Conservation (phyloP, 129 eudicot species). For the Gnaphalium uliginosum region DNA sequence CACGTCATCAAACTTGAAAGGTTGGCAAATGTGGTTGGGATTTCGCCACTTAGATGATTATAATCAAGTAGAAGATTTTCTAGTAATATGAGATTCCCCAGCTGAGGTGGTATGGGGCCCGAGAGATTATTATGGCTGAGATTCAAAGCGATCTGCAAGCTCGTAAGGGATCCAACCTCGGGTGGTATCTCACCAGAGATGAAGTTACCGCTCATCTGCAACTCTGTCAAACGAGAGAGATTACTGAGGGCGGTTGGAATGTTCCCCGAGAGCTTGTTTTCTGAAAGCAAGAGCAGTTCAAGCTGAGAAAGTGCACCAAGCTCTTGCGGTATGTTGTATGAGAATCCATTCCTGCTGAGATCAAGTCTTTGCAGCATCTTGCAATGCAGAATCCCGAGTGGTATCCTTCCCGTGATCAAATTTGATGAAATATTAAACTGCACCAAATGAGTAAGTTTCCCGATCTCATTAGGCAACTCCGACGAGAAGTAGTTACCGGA, state of each 20-base stretch:
- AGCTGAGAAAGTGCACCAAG: conserved; percentile 70
- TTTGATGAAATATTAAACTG: conserved; percentile 78
- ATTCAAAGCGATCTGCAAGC: conserved; percentile 83
- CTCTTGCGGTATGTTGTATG: conserved; percentile 57
- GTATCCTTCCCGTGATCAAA: conserved; percentile 63
- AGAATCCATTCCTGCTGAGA: conserved; percentile 71
- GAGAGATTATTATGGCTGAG: conserved; percentile 81
- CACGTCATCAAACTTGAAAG: conserved; percentile 79
- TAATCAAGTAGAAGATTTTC: conserved; percentile 69
- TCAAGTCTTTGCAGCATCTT: conserved; percentile 85
- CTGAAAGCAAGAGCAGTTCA: conserved; percentile 76
- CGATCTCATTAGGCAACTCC: conserved; percentile 71
- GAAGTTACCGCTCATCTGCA: conserved; percentile 88
- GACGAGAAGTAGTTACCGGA: conserved; percentile 66
- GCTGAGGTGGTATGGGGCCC: conserved; percentile 71
- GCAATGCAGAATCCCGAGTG: conserved; percentile 64
- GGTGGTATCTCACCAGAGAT: conserved; percentile 79
- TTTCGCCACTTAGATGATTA: conserved; percentile 76
- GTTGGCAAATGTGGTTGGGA: conserved; percentile 75
- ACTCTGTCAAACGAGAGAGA: conserved; percentile 74
- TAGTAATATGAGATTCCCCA: conserved; percentile 76
- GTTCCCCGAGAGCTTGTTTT: conserved; percentile 70
- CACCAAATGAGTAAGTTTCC: conserved; percentile 58
- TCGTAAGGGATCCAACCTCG: conserved; percentile 70
- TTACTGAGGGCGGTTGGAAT: conserved; percentile 76